These are phyloP conservation scores for Coniochaeta sp. DNA, from an alignment of 2,329 filamentous ascomycete species.

Conservation along the genomic window DNA sequence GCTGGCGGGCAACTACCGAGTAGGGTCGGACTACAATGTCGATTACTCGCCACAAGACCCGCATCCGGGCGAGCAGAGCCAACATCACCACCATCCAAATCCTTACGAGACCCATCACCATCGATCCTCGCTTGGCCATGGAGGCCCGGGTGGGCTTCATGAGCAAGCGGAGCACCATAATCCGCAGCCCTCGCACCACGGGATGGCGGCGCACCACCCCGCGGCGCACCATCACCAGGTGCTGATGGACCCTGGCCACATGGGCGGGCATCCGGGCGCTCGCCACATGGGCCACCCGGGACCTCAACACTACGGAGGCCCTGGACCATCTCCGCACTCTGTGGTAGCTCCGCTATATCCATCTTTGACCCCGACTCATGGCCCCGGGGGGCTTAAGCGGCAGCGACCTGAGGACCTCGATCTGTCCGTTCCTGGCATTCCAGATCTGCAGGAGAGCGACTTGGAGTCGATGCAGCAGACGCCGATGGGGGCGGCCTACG, in stretches of 20 bases:
- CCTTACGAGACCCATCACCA: conserved; percentile 49
- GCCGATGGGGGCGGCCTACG: conserved; percentile 44
- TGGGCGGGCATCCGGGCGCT: conserved; percentile 40
- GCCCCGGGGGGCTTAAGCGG: conserved; percentile 37
- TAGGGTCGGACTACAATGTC: conserved; percentile 64
- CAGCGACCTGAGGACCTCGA: conserved; percentile 53
- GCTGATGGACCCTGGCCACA: conserved; percentile 48
- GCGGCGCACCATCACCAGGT: conserved; percentile 43
- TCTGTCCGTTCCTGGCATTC: conserved; percentile 41
- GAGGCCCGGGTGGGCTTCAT: conserved; percentile 37
- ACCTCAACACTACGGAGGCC: conserved; percentile 44
- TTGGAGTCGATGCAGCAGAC: conserved; percentile 48
- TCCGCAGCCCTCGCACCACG: conserved; percentile 26
- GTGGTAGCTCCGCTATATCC: conserved; percentile 47
- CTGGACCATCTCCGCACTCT: conserved; percentile 34
- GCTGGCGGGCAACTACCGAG: conserved; percentile 69
- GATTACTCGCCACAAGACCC: conserved; percentile 63
- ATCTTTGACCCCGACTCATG: conserved; percentile 34
- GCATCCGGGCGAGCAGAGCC: conserved; percentile 57
- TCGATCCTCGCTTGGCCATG: conserved; percentile 41
- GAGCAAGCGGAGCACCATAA: conserved; percentile 36
- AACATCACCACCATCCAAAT: conserved; percentile 58
- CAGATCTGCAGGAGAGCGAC: conserved; percentile 46
- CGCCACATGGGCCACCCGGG: conserved; percentile 43
- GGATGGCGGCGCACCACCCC: conserved; percentile 38